Evolutionary conservation across 1,139 yeast species (phyloP).

Genomic region (Pichia terricola): DNA sequence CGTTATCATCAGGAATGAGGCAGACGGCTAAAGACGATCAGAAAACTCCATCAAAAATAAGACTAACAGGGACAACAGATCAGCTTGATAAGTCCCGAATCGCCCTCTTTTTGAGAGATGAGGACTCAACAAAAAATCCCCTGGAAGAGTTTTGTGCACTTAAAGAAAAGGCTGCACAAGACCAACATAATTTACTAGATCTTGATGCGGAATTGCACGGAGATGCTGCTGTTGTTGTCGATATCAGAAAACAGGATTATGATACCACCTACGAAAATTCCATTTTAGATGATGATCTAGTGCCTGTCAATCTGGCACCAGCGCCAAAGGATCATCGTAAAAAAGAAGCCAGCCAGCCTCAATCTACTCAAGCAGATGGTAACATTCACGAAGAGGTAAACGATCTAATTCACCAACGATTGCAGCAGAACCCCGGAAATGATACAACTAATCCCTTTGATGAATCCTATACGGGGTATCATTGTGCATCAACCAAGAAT

Average conservation of each 20-base stretch:
- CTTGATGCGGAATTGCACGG: too few species aligned
- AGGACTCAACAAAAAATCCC: constrained; percentile 1
- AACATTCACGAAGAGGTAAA: constrained; percentile 15
- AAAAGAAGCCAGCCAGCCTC: constrained; percentile 2
- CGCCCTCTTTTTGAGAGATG: too few species aligned
- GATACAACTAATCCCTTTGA: too few species aligned
- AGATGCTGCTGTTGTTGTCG: constrained; percentile 1
- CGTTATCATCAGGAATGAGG: too few species aligned
- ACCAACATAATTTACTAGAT: too few species aligned
- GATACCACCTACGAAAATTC: constrained; percentile 3
- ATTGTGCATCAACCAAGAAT: too few species aligned
- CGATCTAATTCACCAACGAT: not conserved
- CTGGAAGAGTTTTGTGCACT: constrained; percentile 8
- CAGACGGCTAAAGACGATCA: too few species aligned
- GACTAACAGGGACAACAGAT: too few species aligned
- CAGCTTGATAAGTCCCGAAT: too few species aligned
- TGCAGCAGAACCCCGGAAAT: not conserved
- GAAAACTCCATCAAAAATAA: too few species aligned
- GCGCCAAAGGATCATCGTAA: not conserved
- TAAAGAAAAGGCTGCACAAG: constrained; percentile 1
- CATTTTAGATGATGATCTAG: constrained; percentile 15
- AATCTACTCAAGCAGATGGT: constrained; percentile 15
- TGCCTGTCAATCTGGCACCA: constrained; percentile 15
- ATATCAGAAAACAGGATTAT: constrained; percentile 2
- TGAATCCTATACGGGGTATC: too few species aligned